A percentile compares a stretch with the other conserved stretches of the same genome.
Evolutionary conservation across 257 asterid species (phyloP).

Genomic region (Schizonepeta tenuifolia): DNA sequence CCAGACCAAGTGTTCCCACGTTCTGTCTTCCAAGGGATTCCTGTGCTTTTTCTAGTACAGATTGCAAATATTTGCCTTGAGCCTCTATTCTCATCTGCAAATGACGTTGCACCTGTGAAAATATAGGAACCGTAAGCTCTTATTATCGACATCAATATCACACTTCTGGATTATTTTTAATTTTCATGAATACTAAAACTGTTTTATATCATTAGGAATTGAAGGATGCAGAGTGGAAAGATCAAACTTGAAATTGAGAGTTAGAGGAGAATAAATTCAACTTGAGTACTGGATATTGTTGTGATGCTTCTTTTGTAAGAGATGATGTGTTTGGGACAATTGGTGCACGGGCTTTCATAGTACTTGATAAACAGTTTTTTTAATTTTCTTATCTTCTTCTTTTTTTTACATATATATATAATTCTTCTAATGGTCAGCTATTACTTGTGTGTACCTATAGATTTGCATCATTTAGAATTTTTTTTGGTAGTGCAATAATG

Average conservation of each 20-base stretch:
- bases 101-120: conserved; percentile 80
- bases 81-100: conserved; percentile 85
- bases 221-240: background rate
- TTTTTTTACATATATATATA: background rate
- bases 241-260: background rate
- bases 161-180: background rate
- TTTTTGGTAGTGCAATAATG: background rate
- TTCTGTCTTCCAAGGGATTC: conserved; percentile 82
- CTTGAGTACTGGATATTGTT: background rate
- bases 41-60: conserved; percentile 93
- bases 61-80: conserved; percentile 82
- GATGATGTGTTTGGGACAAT: background rate
- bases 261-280: background rate
- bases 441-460: background rate
- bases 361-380: too few relatives aligned
- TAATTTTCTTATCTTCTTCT: background rate
- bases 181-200: background rate
- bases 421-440: background rate
- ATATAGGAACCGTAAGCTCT: conserved; percentile 27
- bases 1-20: conserved; percentile 63
- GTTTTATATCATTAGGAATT: background rate
- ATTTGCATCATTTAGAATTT: conserved; percentile 18
- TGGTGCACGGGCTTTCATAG: background rate
- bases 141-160: conserved; percentile 7
- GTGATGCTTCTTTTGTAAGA: too few relatives aligned